Evolutionary conservation across 23 red algal species (phyloP), one percentile per base, ranked within the genome.

Genomic region (Gracilariopsis chorda): DNA sequence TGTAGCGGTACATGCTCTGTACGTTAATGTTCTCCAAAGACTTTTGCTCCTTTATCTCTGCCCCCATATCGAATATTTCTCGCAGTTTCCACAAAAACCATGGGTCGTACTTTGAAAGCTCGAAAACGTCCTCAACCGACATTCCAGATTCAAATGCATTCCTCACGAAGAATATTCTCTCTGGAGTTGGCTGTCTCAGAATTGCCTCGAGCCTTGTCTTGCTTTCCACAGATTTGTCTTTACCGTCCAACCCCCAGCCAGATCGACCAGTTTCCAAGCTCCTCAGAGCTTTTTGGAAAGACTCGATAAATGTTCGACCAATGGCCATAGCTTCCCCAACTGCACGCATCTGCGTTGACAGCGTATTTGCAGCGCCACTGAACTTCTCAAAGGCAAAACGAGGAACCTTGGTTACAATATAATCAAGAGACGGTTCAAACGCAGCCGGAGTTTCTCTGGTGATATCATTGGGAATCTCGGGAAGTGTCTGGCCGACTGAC

Each of bases 331-430:
- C 93, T 78, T 99, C 97, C 13, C 97, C 97, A 40, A 99, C 97
- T 35, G 97, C 87, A 28, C 90, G 53, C 97, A 99, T 99, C 55
- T 99, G 97, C 17, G 97, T 99, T 0, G 82, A 94, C 4, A 99
- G 77, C 7, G 88, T 87, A 55, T 96, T 56, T 12, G 36, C 80
- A 2, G 89, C 67, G n/a, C 97, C 97, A 36, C 62, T 88, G 58
- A 99, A 99, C 86, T 99, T 99, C 80, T 99, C 97, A 94, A 99
- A 99, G 3, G 97, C 90, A 48, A 99, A 99, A 16, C 97, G 71
- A 41, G 97, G 97, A 77, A 99, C 92, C 85, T 99, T 99, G n/a
- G 87, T 93, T n/a, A 99, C 97, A 24, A 99, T 78, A 80, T 99
- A 99, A 72, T 99, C 97, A 48, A 99, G 82, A 39, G 93, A 61